Percentiles rank a stretch among this genome's conserved stretches.
Evolutionary conservation across 768 basidiomycete genomes (phyloP).

Genomic region (Tricholoma sp.): DNA sequence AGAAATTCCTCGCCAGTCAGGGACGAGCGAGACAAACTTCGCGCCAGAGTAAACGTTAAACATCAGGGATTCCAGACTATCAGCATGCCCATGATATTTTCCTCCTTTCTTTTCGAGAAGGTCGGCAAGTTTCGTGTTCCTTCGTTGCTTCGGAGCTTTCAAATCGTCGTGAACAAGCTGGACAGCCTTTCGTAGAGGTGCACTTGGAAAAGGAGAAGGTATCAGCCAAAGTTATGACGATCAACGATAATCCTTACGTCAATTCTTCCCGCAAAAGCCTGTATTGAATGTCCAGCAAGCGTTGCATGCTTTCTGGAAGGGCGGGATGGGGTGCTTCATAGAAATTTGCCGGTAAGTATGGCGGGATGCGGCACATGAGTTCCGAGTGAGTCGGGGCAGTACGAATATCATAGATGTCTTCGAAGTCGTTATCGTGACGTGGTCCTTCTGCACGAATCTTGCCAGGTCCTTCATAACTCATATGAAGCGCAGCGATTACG

Average conservation of each 20-base stretch:
- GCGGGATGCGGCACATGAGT: constrained; percentile 39
- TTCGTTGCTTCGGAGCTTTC: constrained; percentile 1
- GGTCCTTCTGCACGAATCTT: constrained; percentile 40
- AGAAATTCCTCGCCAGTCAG: constrained; percentile 50
- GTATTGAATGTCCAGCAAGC: constrained; percentile 69
- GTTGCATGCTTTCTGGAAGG: constrained; percentile 53
- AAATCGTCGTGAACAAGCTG: constrained; percentile 47
- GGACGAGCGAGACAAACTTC: constrained; percentile 38
- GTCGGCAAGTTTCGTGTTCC: constrained; percentile 36
- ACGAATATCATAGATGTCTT: constrained; percentile 52
- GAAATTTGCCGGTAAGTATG: constrained; percentile 60
- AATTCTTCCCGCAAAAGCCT: constrained; percentile 70
- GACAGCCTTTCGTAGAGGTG: constrained; percentile 47
- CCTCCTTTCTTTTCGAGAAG: constrained; percentile 53
- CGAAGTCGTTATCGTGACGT: constrained; percentile 66
- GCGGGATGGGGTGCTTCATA: constrained; percentile 59
- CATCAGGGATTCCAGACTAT: constrained; percentile 43
- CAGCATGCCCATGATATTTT: constrained; percentile 43
- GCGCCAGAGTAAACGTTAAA: constrained; percentile 61
- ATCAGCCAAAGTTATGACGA: neutral
- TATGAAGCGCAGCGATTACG: constrained; percentile 31
- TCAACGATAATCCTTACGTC: constrained; percentile 35
- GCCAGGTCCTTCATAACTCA: constrained; percentile 53
- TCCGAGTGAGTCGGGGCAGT: constrained; percentile 69
- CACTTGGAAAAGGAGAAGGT: constrained; percentile 28